Evolutionary conservation across 192 early-diverging fungal species (phyloP), one percentile per base, ranked within the genome.

Genomic region (Podila verticillata): DNA sequence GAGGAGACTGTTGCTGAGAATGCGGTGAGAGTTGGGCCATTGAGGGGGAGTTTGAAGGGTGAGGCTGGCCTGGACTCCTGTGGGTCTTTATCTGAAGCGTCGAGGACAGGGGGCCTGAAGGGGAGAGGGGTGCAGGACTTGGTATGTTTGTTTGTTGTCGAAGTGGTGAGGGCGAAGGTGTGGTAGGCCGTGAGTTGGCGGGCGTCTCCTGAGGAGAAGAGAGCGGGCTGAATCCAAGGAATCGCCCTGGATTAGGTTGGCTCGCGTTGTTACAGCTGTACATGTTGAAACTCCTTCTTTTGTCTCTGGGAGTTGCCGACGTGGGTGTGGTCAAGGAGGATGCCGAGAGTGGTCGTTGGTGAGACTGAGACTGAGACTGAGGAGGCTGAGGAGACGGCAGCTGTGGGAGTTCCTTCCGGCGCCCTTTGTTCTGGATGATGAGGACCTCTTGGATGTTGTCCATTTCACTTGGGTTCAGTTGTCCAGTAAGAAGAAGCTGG

Each of bases 401-500:
- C 48, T 72, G 77, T 24, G 77, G 66, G 30, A 72, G 39, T 1
- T 80, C 75, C 39, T 79, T 79, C 69, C 30, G 57, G 28, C 61
- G 69, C 17, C 70, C 77, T 29, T 66, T 70, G 69, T 79, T 79
- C n/a, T 80, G 48, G 17, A 80, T 67, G 29, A 80, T 65, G n/a
- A 80, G 65, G 9, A 80, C 77, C 32, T 80, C 77, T 56, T 67
- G 58, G 32, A 80, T 72, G 22, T 72, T 67, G 15, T 80, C 66
- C 22, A 80, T 34, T 17, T 72, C 69, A 15, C 56, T 63, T 12
- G 66, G 48, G 13, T 67, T 59, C 39, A 80, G 32, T 61, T 80
- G 77, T 22, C 77, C 77, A 12, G 77, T 60, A 61, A 64, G 30
- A 8, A 80, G 49, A 7, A 80, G 66, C 35, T 72, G 70, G 9